Conservation (phyloP, 1,284 basidiomycete species). For the Melampsora americana region DNA sequence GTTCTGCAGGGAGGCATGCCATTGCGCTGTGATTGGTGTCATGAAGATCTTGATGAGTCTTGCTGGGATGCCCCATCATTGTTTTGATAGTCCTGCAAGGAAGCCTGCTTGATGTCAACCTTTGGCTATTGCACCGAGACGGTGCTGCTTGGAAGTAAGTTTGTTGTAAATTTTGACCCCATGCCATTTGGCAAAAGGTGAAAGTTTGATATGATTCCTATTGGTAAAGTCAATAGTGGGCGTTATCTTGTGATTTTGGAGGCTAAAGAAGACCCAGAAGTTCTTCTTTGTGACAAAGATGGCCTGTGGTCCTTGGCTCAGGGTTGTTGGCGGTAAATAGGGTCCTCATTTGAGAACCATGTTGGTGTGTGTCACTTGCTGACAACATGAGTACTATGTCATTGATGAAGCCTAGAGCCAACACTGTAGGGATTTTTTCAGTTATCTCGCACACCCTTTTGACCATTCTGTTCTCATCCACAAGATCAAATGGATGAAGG, state of each 20-base stretch:
- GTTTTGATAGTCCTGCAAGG: neutral
- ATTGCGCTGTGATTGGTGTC: neutral
- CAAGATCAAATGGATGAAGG: neutral
- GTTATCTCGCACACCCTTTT: neutral
- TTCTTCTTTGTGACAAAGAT: neutral
- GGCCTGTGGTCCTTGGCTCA: neutral
- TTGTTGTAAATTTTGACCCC: slow-evolving; percentile 13
- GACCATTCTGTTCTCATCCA: neutral
- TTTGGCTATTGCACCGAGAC: neutral
- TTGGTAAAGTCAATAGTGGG: neutral
- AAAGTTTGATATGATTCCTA: neutral
- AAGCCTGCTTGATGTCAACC: neutral
- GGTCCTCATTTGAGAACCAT: neutral
- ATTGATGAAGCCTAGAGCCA: neutral
- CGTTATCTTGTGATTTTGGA: neutral
- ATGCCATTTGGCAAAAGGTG: slow-evolving; percentile 1
- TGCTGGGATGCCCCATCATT: neutral
- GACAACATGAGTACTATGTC: neutral
- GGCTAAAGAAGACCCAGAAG: neutral
- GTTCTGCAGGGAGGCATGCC: slow-evolving; percentile 4
- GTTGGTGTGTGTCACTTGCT: neutral
- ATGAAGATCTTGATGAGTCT: neutral
- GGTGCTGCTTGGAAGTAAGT: slow-evolving; percentile 14
- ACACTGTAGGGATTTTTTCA: neutral
- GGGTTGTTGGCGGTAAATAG: neutral